Evolutionary conservation across 2,329 filamentous ascomycete species (phyloP), one percentile per base, ranked within the genome.

Genomic region (Alternaria infectoria): DNA sequence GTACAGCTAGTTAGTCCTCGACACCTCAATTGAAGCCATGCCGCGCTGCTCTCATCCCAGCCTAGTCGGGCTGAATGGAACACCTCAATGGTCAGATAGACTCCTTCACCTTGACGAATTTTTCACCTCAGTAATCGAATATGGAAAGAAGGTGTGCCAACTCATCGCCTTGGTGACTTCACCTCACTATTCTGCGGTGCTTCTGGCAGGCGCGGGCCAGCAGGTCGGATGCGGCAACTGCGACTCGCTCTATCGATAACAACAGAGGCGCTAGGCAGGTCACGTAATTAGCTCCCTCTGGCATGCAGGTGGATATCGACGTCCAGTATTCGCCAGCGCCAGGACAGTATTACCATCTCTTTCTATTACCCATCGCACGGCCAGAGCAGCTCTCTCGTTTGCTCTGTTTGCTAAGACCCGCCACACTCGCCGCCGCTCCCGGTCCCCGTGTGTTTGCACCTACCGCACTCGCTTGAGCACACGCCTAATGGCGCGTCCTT

Each of bases 401-500:
- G 68, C 62, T 46, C 65, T 15, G 54, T 61, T 19, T 57, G 44
- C 15, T 11, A 15, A 36, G 19, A 49, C 25, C 50, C 47, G 32
- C 52, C 56, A 58, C 60, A 52, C 64, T 65, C 61, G 54, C 51
- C 40, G 52, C 49, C 23, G 47, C 50, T 51, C 36, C 61, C 45
- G 50, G 49, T 47, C 61, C 59, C 55, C 58, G 59, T 64, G 66
- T 67, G 63, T 69, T 68, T 73, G 68, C 63, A 65, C 66, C 63
- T 67, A 71, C 75, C 68, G 69, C 74, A 73, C 69, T 77, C 77
- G 74, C 77, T 77, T 74, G 71, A 70, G 70, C 74, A 73, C 73
- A 72, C 74, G 75, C 77, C 75, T 76, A 78, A 80, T 79, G 77
- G 78, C 78, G 73, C 64, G 64, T 65, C 71, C 72, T 69, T 74